Percentiles rank a stretch among this genome's conserved stretches.
Evolutionary conservation across 1,284 basidiomycete genomes (phyloP).

Genomic region (Microbotryum lychnidis-dioicae): DNA sequence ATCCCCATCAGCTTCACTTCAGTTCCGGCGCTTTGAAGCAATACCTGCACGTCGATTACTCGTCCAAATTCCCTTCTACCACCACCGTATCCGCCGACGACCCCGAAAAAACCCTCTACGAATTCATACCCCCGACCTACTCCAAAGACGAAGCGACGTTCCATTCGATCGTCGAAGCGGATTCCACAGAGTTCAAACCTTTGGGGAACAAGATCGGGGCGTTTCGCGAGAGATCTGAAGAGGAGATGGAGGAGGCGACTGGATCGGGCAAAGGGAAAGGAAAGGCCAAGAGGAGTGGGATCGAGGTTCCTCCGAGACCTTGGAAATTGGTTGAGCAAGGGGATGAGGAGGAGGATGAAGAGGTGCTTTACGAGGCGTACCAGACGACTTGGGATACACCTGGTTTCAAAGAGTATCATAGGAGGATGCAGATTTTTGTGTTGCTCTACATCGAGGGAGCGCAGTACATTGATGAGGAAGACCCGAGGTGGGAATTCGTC

Average conservation of each 20-base stretch:
- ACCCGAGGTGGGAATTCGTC: slow-evolving; percentile 44
- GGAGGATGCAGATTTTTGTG: slow-evolving; percentile 91
- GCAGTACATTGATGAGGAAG: slow-evolving; percentile 67
- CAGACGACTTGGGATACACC: slow-evolving; percentile 76
- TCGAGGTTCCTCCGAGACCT: slow-evolving; percentile 14
- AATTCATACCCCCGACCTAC: slow-evolving; percentile 71
- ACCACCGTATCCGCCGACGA: slow-evolving; percentile 71
- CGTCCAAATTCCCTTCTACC: slow-evolving; percentile 57
- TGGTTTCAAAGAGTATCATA: slow-evolving; percentile 85
- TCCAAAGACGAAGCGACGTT: slow-evolving; percentile 60
- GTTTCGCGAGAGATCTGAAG: slow-evolving; percentile 54
- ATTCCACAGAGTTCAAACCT: slow-evolving; percentile 66
- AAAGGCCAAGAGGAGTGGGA: slow-evolving; percentile 30
- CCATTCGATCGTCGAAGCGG: slow-evolving; percentile 58
- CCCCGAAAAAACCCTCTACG: slow-evolving; percentile 64
- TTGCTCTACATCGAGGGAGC: slow-evolving; percentile 91
- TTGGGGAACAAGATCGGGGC: slow-evolving; percentile 64
- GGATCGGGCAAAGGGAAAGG: slow-evolving; percentile 50
- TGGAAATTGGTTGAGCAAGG: slow-evolving; percentile 38
- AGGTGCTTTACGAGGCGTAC: slow-evolving; percentile 30
- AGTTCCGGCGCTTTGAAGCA: slow-evolving; percentile 76
- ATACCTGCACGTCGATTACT: slow-evolving; percentile 62
- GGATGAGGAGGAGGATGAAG: slow-evolving; percentile 50
- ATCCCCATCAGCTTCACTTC: slow-evolving; percentile 57
- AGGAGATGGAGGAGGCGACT: slow-evolving; percentile 36